Evolutionary conservation across 345 rosid genomes (phyloP), one percentile per base, ranked within the genome.

Genomic region (Excoecaria agallocha): DNA sequence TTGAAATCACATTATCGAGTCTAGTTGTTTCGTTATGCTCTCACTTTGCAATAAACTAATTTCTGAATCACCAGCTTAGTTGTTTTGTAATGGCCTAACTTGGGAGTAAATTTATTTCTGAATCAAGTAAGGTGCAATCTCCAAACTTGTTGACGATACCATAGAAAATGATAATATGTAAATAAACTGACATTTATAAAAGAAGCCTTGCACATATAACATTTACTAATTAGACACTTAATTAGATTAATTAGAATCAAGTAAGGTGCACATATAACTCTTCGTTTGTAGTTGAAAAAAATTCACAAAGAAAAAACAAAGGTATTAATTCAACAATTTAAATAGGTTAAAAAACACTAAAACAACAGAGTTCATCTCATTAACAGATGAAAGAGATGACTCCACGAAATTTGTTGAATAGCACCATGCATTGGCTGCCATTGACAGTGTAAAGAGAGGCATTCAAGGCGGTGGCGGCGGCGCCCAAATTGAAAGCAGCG

Each of bases 341-440:
- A n/a, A n/a, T n/a, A n/a, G n/a, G n/a, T n/a, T n/a, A n/a, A n/a
- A n/a, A n/a, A n/a, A 52, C 8, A 48, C 11, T 8, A 52, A 13
- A 17, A 11, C 56, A 52, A n/a, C n/a, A n/a, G n/a, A 60, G 13
- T 39, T 75, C 69, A 63, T 59, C 64, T 68, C 69, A 51, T 57
- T 15, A 45, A 30, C 0, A 41, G 66, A 75, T 74, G 76, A 67
- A 6, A 16, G 19, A 65, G 5, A 41, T 68, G 6, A 96, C 96
- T 60, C 99, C 99, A 6, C 93, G 89, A 80, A 93, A 76, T 57
- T 98, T 88, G 81, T 93, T 98, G 80, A 96, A 96, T 54, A 96
- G 81, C 57, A 96, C 99, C 17, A 97, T 98, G 66, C 98, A 85
- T 69, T 93, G 84, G 67, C 99, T 98, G 1, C 99, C 99, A 82